These are phyloP conservation scores for Albizia julibrissin DNA, from an alignment of 306 rosid species.

Conservation along the genomic window DNA sequence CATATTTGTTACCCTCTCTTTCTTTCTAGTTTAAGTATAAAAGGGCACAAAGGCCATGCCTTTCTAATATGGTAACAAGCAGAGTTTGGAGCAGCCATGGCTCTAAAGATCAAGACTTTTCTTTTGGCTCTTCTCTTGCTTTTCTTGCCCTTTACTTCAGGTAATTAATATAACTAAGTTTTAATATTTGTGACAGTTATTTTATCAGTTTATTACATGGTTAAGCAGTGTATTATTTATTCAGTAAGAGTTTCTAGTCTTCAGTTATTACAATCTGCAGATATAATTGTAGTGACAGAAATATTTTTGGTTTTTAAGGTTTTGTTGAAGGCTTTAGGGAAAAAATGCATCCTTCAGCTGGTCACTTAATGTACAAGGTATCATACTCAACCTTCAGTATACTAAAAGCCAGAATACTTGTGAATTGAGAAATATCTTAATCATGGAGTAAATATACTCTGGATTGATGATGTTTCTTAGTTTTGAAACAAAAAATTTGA, in stretches of 20 bases:
- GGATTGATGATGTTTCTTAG: background rate
- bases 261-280: background rate
- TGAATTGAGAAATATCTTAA: background rate
- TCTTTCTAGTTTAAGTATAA: conserved; percentile 32
- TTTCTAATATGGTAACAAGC: background rate
- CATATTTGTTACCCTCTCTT: conserved; percentile 27
- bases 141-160: conserved; percentile 56
- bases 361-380: conserved; percentile 54
- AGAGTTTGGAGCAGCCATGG: conserved; percentile 43
- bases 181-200: background rate
- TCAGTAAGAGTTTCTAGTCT: background rate
- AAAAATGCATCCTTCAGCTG: conserved; percentile 36
- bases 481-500: background rate
- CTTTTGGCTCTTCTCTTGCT: conserved; percentile 49
- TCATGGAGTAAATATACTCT: conserved; percentile 20
- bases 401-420: background rate
- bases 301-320: conserved; percentile 34
- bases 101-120: conserved; percentile 43
- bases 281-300: background rate
- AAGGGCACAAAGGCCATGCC: conserved; percentile 33
- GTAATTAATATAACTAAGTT: conserved; percentile 31
- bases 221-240: background rate
- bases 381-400: background rate
- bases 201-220: background rate
- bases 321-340: conserved; percentile 58